phyloP scores from a whole-genome alignment of 2,329 filamentous ascomycete genomes.

The Magnaporthales sp. region DNA sequence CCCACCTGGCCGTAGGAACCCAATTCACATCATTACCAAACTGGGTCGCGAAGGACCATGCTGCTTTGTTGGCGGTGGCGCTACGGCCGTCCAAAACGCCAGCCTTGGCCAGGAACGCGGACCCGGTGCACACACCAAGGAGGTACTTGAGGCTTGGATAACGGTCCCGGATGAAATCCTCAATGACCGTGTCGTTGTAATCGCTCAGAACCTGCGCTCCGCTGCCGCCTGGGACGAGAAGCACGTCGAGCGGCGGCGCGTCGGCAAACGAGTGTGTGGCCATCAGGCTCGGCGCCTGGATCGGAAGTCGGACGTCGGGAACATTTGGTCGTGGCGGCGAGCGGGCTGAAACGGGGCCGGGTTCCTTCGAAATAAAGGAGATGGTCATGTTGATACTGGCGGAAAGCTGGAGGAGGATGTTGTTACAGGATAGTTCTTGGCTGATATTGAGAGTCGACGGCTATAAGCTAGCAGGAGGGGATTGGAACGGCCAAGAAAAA shows the following conservation, averaged over 20 bases:
- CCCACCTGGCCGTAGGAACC: conserved; percentile 42
- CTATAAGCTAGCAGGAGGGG: not conserved
- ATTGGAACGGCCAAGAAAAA: too few relatives aligned
- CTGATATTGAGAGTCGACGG: too few relatives aligned
- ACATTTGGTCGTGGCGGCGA: conserved; percentile 5
- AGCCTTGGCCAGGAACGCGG: conserved; percentile 35
- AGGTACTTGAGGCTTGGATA: conserved; percentile 15
- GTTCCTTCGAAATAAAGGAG: conserved; percentile 15
- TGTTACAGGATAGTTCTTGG: too few relatives aligned
- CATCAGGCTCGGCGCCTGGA: conserved; percentile 9
- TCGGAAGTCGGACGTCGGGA: too few relatives aligned
- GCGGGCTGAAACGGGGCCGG: conserved; percentile 13
- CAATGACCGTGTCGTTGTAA: conserved; percentile 10
- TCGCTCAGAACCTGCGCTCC: conserved; percentile 10
- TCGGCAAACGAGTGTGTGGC: conserved; percentile 13
- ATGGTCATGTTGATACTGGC: conserved; percentile 13
- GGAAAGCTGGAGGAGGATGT: conserved; percentile 9
- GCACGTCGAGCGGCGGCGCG: conserved; percentile 17
- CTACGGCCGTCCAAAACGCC: conserved; percentile 39
- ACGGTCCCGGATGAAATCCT: conserved; percentile 10
- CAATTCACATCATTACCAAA: conserved; percentile 33
- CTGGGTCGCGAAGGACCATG: conserved; percentile 22
- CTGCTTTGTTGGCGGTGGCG: conserved; percentile 44
- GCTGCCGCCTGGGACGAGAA: conserved; percentile 16
- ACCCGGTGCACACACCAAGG: conserved; percentile 37